Evolutionary conservation across 306 rosid species (phyloP).

Genomic region (Delonix regia): DNA sequence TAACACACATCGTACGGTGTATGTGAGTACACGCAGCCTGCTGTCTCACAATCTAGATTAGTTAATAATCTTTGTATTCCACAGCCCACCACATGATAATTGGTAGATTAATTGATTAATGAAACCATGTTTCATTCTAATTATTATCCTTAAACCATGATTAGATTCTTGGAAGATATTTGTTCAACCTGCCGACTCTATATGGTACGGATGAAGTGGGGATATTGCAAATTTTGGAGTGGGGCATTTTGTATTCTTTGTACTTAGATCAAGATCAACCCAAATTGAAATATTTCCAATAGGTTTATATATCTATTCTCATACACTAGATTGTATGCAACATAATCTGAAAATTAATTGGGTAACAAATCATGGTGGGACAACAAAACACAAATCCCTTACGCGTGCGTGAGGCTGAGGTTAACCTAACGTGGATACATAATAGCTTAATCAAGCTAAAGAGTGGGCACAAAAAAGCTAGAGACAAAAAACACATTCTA

Average conservation of each 20-base stretch:
- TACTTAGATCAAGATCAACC: neutral
- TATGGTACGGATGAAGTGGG: slow-evolving; percentile 19
- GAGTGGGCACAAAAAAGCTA: slow-evolving; percentile 26
- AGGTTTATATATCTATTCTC: neutral
- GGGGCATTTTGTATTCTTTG: slow-evolving; percentile 24
- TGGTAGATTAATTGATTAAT: neutral
- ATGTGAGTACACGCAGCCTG: neutral
- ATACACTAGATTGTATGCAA: neutral
- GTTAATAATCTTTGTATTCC: neutral
- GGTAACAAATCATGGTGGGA: slow-evolving; percentile 33
- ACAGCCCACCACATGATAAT: neutral
- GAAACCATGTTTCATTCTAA: neutral
- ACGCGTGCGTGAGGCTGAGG: slow-evolving; percentile 56
- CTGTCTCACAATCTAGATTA: neutral
- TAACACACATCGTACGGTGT: neutral
- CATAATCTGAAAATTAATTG: slow-evolving; percentile 20
- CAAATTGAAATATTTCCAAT: neutral
- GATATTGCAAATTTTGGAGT: slow-evolving; percentile 13
- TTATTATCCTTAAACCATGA: slow-evolving; percentile 30
- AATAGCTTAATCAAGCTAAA: slow-evolving; percentile 15
- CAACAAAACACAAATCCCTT: slow-evolving; percentile 31
- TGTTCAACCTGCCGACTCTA: slow-evolving; percentile 19
- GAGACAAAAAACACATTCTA: slow-evolving; percentile 58
- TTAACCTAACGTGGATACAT: slow-evolving; percentile 44
- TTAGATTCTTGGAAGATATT: slow-evolving; percentile 35